Evolutionary conservation across 2,329 filamentous ascomycete species (phyloP).

Genomic region (Cladosporium sp.): DNA sequence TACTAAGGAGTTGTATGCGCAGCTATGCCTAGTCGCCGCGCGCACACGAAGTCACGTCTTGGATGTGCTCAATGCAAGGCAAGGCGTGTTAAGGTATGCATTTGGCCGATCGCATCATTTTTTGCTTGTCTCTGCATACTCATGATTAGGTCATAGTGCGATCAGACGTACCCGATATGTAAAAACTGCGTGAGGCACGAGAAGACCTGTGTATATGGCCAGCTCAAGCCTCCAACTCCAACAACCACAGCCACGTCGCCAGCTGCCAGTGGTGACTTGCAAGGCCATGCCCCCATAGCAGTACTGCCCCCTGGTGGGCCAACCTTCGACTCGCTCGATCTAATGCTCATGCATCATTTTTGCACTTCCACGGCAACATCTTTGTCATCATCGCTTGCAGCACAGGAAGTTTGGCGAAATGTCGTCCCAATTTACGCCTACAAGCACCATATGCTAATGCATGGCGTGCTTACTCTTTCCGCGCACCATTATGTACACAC

Average conservation of each 20-base stretch:
- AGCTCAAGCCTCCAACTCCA: constrained; percentile 8
- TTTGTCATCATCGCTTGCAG: constrained; percentile 18
- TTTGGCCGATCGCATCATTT: neutral
- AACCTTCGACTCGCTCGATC: constrained; percentile 24
- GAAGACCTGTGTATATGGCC: constrained; percentile 21
- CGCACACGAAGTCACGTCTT: constrained; percentile 26
- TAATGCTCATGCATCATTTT: constrained; percentile 27
- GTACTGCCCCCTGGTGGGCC: neutral
- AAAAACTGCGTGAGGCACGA: constrained; percentile 24
- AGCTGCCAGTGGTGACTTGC: neutral
- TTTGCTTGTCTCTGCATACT: neutral
- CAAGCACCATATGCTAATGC: constrained; percentile 21
- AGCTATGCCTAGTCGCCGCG: constrained; percentile 25
- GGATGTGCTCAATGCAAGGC: constrained; percentile 27
- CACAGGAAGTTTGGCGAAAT: constrained; percentile 23
- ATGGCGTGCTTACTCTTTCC: constrained; percentile 25
- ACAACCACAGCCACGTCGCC: neutral
- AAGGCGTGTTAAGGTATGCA: constrained; percentile 27
- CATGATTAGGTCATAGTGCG: constrained; percentile 20
- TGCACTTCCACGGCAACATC: constrained; percentile 22
- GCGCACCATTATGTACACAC: constrained; percentile 23
- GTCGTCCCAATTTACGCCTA: constrained; percentile 18
- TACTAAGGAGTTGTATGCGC: neutral
- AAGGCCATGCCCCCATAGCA: neutral
- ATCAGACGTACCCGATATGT: constrained; percentile 25